Evolutionary conservation across 805 yeast species (phyloP).

Genomic region (Kuraishia piskuri): DNA sequence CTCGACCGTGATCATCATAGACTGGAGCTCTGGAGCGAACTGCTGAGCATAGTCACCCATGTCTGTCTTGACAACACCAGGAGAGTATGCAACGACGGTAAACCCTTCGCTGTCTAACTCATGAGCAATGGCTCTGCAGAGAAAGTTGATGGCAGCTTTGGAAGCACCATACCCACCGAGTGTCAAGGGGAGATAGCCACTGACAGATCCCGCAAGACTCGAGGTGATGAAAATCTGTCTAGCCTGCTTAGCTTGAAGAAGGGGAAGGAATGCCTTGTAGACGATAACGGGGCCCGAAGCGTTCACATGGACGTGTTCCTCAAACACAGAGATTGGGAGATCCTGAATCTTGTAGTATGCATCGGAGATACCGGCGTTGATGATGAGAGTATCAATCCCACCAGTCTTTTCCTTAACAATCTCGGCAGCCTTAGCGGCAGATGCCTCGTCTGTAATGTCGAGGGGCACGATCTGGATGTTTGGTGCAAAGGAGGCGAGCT

Average conservation of each 20-base stretch:
- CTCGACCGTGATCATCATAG: slow-evolving; percentile 15
- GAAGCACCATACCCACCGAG: slow-evolving; percentile 23
- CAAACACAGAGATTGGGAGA: neutral
- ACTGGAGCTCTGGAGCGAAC: neutral
- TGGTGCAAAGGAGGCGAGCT: neutral
- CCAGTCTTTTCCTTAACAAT: neutral
- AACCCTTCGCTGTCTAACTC: slow-evolving; percentile 18
- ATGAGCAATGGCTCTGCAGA: slow-evolving; percentile 16
- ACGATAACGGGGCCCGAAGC: slow-evolving; percentile 24
- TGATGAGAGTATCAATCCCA: neutral
- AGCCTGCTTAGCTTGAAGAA: slow-evolving; percentile 14
- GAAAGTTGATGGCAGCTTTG: slow-evolving; percentile 26
- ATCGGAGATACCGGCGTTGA: slow-evolving; percentile 1
- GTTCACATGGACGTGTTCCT: slow-evolving; percentile 14
- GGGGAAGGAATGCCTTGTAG: slow-evolving; percentile 20
- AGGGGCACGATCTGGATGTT: neutral
- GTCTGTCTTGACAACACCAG: neutral
- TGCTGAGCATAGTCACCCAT: neutral
- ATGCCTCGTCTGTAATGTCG: neutral
- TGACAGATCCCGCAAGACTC: slow-evolving; percentile 19
- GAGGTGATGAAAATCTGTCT: slow-evolving; percentile 23
- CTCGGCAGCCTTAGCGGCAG: neutral
- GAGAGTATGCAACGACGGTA: slow-evolving; percentile 13
- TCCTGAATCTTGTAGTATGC: neutral
- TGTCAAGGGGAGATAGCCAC: slow-evolving; percentile 13